Percentiles rank a stretch among this genome's conserved stretches.
Conservation (phyloP, 2,329 filamentous ascomycete species). For the Hypoxylon sp. region DNA sequence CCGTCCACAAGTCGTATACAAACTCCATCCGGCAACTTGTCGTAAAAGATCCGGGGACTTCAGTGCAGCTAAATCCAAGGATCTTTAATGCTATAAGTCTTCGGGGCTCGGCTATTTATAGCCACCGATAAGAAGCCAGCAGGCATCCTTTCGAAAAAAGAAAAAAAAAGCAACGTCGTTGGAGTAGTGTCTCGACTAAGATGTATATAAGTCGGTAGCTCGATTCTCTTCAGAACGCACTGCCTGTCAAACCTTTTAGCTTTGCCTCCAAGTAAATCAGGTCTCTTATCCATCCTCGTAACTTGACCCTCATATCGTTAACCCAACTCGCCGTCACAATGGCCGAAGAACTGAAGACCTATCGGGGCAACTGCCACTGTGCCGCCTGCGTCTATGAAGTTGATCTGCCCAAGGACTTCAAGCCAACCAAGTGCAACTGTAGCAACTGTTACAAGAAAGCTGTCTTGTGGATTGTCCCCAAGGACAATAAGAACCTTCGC, state of each 20-base stretch:
- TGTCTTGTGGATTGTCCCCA: constrained; percentile 57
- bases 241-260: neutral
- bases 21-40: constrained; percentile 13
- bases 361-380: constrained; percentile 73
- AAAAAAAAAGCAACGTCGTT: constrained; percentile 7
- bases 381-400: constrained; percentile 67
- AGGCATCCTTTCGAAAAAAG: constrained; percentile 2
- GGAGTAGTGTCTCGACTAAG: constrained; percentile 9
- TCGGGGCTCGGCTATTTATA: constrained; percentile 1
- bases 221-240: neutral
- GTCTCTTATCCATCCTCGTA: constrained; percentile 3
- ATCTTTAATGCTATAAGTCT: constrained; percentile 3
- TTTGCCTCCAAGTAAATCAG: neutral
- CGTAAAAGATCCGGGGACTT: neutral
- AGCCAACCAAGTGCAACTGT: constrained; percentile 73
- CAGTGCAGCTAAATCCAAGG: constrained; percentile 1
- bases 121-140: constrained; percentile 7
- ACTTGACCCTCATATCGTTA: neutral
- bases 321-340: constrained; percentile 33
- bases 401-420: constrained; percentile 70
- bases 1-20: neutral
- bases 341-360: constrained; percentile 56
- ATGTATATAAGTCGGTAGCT: constrained; percentile 9
- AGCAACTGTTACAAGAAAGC: constrained; percentile 72
- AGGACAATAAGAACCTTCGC: constrained; percentile 54